These are phyloP conservation scores for Ceratobasidium sp. DNA, from an alignment of 1,284 basidiomycete species.

Conservation along the genomic window DNA sequence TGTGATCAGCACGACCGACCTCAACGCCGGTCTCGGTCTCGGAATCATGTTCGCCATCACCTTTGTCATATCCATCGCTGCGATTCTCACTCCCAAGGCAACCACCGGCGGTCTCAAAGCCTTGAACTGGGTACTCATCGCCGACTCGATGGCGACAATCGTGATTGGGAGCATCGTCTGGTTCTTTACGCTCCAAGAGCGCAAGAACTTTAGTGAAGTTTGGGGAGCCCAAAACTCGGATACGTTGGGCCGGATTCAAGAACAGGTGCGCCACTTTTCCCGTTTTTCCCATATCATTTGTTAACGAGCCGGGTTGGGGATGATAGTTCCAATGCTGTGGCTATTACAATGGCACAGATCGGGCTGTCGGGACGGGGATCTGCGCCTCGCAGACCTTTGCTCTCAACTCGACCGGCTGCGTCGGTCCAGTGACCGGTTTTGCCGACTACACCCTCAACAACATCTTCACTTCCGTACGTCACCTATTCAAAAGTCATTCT, in stretches of 20 bases:
- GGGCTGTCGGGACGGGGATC: constrained; percentile 64
- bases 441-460: constrained; percentile 78
- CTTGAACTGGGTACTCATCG: constrained; percentile 74
- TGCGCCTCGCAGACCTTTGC: constrained; percentile 64
- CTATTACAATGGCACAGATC: constrained; percentile 68
- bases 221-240: constrained; percentile 60
- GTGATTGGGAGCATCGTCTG: constrained; percentile 75
- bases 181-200: constrained; percentile 77
- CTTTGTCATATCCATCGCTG: constrained; percentile 70
- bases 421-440: constrained; percentile 65
- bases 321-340: constrained; percentile 79
- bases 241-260: constrained; percentile 68
- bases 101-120: constrained; percentile 70
- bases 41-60: constrained; percentile 73
- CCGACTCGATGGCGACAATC: constrained; percentile 66
- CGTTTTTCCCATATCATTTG: constrained; percentile 7
- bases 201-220: constrained; percentile 65
- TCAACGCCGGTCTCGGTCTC: constrained; percentile 72
- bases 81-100: constrained; percentile 72
- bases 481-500: neutral
- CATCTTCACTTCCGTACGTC: constrained; percentile 73
- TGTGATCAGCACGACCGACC: constrained; percentile 63
- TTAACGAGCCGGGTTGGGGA: neutral
- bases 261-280: constrained; percentile 61
- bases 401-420: constrained; percentile 64